Base-by-base conservation (phyloP, 2,329 filamentous ascomycete species). In the Pestalotiopsis sp. region DNA sequence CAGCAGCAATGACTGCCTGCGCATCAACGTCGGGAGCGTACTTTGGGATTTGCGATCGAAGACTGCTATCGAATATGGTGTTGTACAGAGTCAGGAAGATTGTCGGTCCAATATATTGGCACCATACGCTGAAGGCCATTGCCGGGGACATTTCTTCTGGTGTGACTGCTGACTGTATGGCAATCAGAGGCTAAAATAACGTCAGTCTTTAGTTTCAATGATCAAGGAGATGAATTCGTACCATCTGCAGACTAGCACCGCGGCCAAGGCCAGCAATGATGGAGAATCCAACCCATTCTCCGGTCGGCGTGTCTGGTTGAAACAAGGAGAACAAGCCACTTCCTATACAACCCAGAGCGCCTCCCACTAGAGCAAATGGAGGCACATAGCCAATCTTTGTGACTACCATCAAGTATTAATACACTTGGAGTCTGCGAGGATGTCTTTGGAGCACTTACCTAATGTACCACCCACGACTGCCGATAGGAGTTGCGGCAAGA, bases 241-340 rank as follows among this genome's bases (percentile, higher is more conserved):
- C 72, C 70, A 76, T 74, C 41, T 74, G 74, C 69, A 76, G 71
- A 12, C 73, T 73, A 2, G 71, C 17, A 3, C 76, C 76, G 20
- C 74, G 70, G 36, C 74, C 74, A n/a, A 72, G 23, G 2, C 75
- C 75, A 65, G 71, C 72, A 25, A 77, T 62, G n/a, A 77, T 69
- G 49, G 73, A 72, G 61, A 69, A 77, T 1, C 71, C 74, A 20
- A 75, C 66, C 72, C 71, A 75, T 41, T 70, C 41, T 11, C 45
- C 67, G 0, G 68, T 66, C 0, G 72, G 31, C 1, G 74, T 73
- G 58, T 64, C 52, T 1, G 71, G 67, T 7, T 70, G 58, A 9
- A 75, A 68, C 0, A 69, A 71, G 1, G 73, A 72, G 62, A 72
- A 71, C 1, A 75, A 59, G 11, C 73, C 72, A 59, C 71, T 73